Conservation (phyloP, 768 basidiomycete genomes). For the Tephrocybe sp. region DNA sequence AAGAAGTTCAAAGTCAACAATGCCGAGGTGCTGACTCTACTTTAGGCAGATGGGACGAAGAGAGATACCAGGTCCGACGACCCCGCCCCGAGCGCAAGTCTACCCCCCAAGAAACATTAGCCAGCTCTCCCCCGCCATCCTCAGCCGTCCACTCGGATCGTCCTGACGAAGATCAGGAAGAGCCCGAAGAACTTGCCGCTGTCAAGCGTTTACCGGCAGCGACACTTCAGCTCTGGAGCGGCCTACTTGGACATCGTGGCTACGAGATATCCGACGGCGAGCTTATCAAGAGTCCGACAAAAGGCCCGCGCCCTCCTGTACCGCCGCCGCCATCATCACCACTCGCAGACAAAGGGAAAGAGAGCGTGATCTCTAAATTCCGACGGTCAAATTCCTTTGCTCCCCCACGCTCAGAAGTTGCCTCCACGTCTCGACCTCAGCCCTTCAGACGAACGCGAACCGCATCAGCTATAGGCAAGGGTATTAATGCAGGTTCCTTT, state of each 20-base stretch:
- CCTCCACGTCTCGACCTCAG: constrained; percentile 28
- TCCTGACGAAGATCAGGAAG: constrained; percentile 22
- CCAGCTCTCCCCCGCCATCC: constrained; percentile 22
- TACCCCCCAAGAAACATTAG: constrained; percentile 21
- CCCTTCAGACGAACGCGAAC: constrained; percentile 49
- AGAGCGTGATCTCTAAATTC: constrained; percentile 59
- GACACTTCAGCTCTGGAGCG: constrained; percentile 70
- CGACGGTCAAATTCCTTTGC: constrained; percentile 67
- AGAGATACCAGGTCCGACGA: constrained; percentile 52
- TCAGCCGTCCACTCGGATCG: constrained; percentile 19
- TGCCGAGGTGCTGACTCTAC: neutral
- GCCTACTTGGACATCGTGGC: constrained; percentile 65
- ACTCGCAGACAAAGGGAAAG: constrained; percentile 17
- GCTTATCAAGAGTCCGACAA: constrained; percentile 63
- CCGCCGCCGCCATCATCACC: constrained; percentile 17
- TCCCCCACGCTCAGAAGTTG: constrained; percentile 28
- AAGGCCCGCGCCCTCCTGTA: constrained; percentile 24
- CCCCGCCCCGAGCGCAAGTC: constrained; percentile 61
- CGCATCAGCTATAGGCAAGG: constrained; percentile 16
- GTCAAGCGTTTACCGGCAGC: constrained; percentile 60
- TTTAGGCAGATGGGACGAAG: constrained; percentile 65
- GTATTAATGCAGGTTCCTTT: constrained; percentile 5
- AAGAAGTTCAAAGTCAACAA: constrained; percentile 9
- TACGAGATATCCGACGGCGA: constrained; percentile 60
- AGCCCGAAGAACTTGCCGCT: constrained; percentile 54